Evolutionary conservation across 192 early-diverging fungal genomes (phyloP).

Genomic region (Chytriomyces confervae): DNA sequence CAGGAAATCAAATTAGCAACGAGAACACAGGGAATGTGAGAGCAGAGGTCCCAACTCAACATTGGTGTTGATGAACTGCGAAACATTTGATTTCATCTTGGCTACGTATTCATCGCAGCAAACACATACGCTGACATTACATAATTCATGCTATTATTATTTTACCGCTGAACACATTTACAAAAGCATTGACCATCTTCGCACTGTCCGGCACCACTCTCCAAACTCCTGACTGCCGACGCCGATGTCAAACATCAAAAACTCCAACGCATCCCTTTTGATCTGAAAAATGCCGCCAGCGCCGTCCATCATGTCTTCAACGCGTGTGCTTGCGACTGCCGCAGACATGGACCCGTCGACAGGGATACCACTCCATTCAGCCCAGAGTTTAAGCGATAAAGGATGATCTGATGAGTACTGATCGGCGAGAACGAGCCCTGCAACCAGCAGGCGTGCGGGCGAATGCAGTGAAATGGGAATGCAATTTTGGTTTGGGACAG

Average conservation of each 20-base stretch:
- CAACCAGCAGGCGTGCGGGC: not conserved
- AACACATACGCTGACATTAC: too few relatives aligned
- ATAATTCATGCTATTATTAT: too few relatives aligned
- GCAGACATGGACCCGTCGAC: not conserved
- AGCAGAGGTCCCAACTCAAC: too few relatives aligned
- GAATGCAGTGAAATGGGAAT: not conserved
- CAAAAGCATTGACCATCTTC: constrained; percentile 1
- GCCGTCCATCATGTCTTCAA: not conserved
- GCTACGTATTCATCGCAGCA: too few relatives aligned
- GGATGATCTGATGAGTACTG: not conserved
- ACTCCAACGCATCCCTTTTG: constrained; percentile 28
- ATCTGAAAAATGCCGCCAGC: constrained; percentile 1
- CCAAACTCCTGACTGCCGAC: constrained; percentile 13
- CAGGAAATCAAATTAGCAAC: too few relatives aligned
- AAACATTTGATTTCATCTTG: too few relatives aligned
- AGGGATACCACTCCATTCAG: not conserved
- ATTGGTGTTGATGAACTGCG: too few relatives aligned
- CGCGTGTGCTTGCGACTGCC: not conserved
- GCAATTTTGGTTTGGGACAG: not conserved
- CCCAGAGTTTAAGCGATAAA: not conserved
- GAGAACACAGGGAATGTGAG: too few relatives aligned
- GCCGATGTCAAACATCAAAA: constrained; percentile 3
- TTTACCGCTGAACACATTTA: too few relatives aligned
- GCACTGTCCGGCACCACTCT: constrained; percentile 4
- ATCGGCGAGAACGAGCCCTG: constrained; percentile 16